Base-by-base conservation (phyloP, 441 rosid genomes). In the Sinapis alba region DNA sequence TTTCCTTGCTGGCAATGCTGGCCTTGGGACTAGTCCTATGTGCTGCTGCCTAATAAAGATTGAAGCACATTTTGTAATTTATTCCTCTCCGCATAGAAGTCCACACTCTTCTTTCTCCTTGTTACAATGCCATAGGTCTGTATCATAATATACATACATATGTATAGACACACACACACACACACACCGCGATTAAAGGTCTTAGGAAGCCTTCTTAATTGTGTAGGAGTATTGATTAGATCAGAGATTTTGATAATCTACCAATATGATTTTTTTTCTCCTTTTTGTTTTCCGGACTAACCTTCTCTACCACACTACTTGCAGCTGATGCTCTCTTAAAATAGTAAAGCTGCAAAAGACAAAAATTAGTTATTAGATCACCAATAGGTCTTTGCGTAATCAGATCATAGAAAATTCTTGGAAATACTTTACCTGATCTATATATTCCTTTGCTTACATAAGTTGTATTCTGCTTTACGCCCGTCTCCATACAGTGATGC, bases 1-100 rank as follows among this genome's bases (percentile, higher is more conserved):
- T 76, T 41, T 62, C 74, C 12, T 38, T 76, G 19, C 4, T 76
- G 5, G 59, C 66, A 19, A 28, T 76, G 61, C 13, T 70, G 71
- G 70, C 53, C 20, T 54, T 69, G 54, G 79, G 73, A 53, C 34
- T 21, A 54, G 3, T 76, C 13, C 4, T 69, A 3, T 69, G 8
- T 8, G 21, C 13, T 16, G 27, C 9, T 28, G 53, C 60, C 38
- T 76, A 45, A 69, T 69, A 34, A 27, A 26, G 59, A 56, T 69
- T 10, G 65, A 63, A 28, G 59, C 66, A 41, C 4, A 43, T 1
- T 63, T 62, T 69, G 60, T 56, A 62, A 53, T 62, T 41, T 56
- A 3, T 26, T 50, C 43, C 7, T 4, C 36, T 24, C n/a, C 1
- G 23, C n/a, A 21, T 50, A 47, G 15, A 11, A 7, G n/a, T 64